These are phyloP conservation scores for Nasturtium officinale DNA, from an alignment of 345 rosid species.

Conservation along the genomic window DNA sequence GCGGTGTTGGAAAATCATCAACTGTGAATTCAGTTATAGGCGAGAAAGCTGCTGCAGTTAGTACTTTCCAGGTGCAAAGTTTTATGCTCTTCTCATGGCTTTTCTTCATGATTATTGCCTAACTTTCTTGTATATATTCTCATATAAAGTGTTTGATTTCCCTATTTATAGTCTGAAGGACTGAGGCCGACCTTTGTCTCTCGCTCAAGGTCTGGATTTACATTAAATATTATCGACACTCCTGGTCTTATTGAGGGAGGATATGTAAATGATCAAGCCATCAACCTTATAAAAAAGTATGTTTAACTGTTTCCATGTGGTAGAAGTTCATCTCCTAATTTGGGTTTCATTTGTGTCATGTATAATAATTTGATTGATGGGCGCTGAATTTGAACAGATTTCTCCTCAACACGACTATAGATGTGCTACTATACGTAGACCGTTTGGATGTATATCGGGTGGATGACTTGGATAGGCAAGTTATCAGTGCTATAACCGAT, in stretches of 20 bases:
- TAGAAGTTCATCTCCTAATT: slow-evolving; percentile 5
- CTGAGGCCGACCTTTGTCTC: slow-evolving; percentile 79
- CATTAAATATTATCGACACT: slow-evolving; percentile 74
- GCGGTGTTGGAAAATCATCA: slow-evolving; percentile 90
- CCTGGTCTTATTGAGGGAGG: slow-evolving; percentile 92
- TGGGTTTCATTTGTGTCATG: slow-evolving; percentile 18
- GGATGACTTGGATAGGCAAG: slow-evolving; percentile 79
- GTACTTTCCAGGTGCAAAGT: slow-evolving; percentile 67
- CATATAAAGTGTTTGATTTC: slow-evolving; percentile 22
- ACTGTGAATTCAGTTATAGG: slow-evolving; percentile 81
- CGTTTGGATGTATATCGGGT: slow-evolving; percentile 86
- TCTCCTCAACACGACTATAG: slow-evolving; percentile 71
- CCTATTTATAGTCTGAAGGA: slow-evolving; percentile 55
- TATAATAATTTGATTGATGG: slow-evolving; percentile 30
- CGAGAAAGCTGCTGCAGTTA: slow-evolving; percentile 71
- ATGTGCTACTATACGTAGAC: slow-evolving; percentile 74
- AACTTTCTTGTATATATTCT: neutral
- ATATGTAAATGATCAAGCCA: slow-evolving; percentile 73
- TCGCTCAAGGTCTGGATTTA: slow-evolving; percentile 72
- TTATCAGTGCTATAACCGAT: slow-evolving; percentile 68
- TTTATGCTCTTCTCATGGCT: slow-evolving; percentile 15
- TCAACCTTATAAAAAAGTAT: slow-evolving; percentile 74
- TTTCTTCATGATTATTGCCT: slow-evolving; percentile 5
- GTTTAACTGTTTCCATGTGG: slow-evolving; percentile 18
- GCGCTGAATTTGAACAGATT: slow-evolving; percentile 49